phyloP scores from a whole-genome alignment of 495 filamentous ascomycete species.

The Bacidia gigantensis region DNA sequence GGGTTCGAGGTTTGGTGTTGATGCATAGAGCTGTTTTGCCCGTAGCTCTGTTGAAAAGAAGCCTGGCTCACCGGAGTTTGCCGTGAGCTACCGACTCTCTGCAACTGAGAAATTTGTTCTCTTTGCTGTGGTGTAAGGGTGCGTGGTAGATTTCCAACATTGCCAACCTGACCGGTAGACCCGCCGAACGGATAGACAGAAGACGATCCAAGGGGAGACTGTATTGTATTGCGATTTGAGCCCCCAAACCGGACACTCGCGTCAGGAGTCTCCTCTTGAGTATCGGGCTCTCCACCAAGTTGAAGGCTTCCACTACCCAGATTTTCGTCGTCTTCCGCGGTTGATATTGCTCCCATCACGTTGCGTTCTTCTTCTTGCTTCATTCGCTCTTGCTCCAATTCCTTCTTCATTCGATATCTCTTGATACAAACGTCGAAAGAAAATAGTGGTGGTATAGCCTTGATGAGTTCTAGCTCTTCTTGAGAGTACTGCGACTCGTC shows the following conservation, averaged over 20 bases:
- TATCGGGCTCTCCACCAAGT: slow-evolving; percentile 82
- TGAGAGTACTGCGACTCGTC: slow-evolving; percentile 33
- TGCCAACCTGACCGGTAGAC: slow-evolving; percentile 35
- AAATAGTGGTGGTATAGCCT: slow-evolving; percentile 63
- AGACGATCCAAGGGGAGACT: slow-evolving; percentile 54
- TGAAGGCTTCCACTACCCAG: slow-evolving; percentile 77
- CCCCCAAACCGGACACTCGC: slow-evolving; percentile 32
- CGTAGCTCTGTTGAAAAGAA: slow-evolving; percentile 43
- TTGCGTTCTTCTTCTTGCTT: slow-evolving; percentile 46
- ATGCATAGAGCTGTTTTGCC: slow-evolving; percentile 16
- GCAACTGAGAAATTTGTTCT: slow-evolving; percentile 51
- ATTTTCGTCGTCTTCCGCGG: slow-evolving; percentile 38
- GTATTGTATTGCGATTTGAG: slow-evolving; percentile 45
- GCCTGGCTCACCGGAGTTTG: slow-evolving; percentile 38
- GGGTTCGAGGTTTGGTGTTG: slow-evolving; percentile 36
- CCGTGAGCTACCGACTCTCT: slow-evolving; percentile 41
- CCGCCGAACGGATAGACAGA: slow-evolving; percentile 34
- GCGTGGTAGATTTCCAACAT: slow-evolving; percentile 42
- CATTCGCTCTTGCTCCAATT: slow-evolving; percentile 50
- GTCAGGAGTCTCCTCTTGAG: slow-evolving; percentile 37
- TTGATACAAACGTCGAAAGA: slow-evolving; percentile 65
- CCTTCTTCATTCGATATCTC: slow-evolving; percentile 51
- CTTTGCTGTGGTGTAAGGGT: slow-evolving; percentile 72
- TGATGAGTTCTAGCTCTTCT: slow-evolving; percentile 42
- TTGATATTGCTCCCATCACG: slow-evolving; percentile 29